Conservation (phyloP, 495 filamentous ascomycete species). For the Podospora sp. region DNA sequence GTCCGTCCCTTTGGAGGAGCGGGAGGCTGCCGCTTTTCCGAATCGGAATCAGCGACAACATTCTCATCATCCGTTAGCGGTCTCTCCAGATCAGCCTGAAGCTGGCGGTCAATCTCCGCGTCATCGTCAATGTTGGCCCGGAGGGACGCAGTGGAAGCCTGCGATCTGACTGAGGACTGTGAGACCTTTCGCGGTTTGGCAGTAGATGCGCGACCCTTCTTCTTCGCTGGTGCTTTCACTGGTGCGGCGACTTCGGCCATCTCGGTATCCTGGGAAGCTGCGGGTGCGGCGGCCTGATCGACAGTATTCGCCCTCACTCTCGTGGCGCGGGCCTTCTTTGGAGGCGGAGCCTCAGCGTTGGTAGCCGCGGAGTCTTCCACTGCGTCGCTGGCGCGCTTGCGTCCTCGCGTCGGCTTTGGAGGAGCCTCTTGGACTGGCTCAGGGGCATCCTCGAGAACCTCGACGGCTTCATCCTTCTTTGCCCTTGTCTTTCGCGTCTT, state of each 20-base stretch:
- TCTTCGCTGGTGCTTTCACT: slow-evolving; percentile 34
- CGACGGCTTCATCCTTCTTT: slow-evolving; percentile 63
- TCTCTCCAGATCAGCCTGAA: slow-evolving; percentile 67
- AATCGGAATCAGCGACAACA: slow-evolving; percentile 40
- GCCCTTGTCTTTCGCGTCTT: slow-evolving; percentile 55
- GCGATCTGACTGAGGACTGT: slow-evolving; percentile 46
- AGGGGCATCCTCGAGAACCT: slow-evolving; percentile 48
- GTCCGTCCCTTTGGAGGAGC: slow-evolving; percentile 40
- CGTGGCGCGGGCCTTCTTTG: slow-evolving; percentile 70
- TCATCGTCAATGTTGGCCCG: slow-evolving; percentile 53
- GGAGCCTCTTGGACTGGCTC: slow-evolving; percentile 44
- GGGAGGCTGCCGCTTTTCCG: slow-evolving; percentile 36
- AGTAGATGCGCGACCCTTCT: slow-evolving; percentile 37
- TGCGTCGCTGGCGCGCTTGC: slow-evolving; percentile 68
- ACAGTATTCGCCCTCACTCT: slow-evolving; percentile 44
- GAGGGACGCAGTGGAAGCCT: slow-evolving; percentile 42
- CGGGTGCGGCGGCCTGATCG: slow-evolving; percentile 29
- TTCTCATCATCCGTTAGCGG: slow-evolving; percentile 60
- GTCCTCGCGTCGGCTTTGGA: slow-evolving; percentile 53
- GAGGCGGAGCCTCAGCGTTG: slow-evolving; percentile 55
- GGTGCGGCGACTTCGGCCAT: slow-evolving; percentile 38
- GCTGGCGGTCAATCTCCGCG: slow-evolving; percentile 68
- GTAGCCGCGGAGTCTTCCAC: slow-evolving; percentile 48
- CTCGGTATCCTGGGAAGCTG: slow-evolving; percentile 36
- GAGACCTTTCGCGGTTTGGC: slow-evolving; percentile 59